A percentile compares a stretch with the other conserved stretches of the same genome.
phyloP scores from a whole-genome alignment of 1,284 basidiomycete species.

The Heterobasidion occidentale region DNA sequence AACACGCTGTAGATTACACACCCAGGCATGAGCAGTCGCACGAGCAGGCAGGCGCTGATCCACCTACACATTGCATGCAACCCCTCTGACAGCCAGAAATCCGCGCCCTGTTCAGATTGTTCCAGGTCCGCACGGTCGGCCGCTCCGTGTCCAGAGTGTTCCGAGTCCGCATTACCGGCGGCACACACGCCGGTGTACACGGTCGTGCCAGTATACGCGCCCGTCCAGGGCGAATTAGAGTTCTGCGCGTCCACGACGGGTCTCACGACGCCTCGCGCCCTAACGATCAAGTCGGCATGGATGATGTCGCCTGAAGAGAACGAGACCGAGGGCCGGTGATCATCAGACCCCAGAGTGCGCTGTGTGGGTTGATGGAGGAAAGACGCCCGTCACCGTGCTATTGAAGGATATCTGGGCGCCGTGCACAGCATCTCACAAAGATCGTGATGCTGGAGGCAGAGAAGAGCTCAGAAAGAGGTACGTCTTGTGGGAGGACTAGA shows the following conservation, averaged over 20 bases:
- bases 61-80: constrained; percentile 27
- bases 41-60: too few species aligned
- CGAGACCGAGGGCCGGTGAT: constrained; percentile 14
- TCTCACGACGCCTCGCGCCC: constrained; percentile 43
- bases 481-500: too few species aligned
- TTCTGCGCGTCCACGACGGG: constrained; percentile 28
- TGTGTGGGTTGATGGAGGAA: too few species aligned
- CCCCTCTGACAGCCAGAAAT: constrained; percentile 36
- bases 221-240: constrained; percentile 6
- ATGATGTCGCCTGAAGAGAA: constrained; percentile 29
- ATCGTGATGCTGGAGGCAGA: too few species aligned
- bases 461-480: too few species aligned
- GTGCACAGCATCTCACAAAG: too few species aligned
- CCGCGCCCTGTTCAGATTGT: constrained; percentile 25
- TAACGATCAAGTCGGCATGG: constrained; percentile 32
- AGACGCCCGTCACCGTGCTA: too few species aligned
- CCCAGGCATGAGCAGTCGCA: too few species aligned
- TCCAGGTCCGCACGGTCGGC: too few species aligned
- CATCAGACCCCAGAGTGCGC: too few species aligned
- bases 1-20: too few species aligned
- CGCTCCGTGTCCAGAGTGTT: constrained; percentile 40
- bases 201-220: constrained; percentile 41
- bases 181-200: constrained; percentile 41
- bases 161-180: constrained; percentile 32
- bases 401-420: too few species aligned